Base-by-base conservation (phyloP, 2,329 filamentous ascomycete genomes). In the Penicillium italicum region DNA sequence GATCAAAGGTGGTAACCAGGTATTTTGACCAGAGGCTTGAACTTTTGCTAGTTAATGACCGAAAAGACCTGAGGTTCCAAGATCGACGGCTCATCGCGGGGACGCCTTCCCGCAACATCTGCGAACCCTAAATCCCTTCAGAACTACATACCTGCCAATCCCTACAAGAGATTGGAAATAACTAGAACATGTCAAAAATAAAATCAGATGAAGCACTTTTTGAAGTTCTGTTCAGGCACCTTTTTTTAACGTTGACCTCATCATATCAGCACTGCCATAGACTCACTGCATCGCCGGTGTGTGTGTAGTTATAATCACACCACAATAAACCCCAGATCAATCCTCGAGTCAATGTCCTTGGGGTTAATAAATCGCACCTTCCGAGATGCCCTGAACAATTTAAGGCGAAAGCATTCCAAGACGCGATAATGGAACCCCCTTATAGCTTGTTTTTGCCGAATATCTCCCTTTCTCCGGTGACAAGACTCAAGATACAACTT, bases 31-130 rank as follows among this genome's bases (percentile, higher is more conserved):
- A 20, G 12, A 34, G 24, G 16, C n/a, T 36, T 1, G 28, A 48
- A n/a, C 14, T 18, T 24, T 1, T 24, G 16, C 0, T 42, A 28
- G 26, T 12, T 38, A 46, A 28, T 45, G 36, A 36, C n/a, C 28
- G 38, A 50, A 36, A 34, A 41, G 16, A 11, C 16, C 24, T 48
- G 18, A 30, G 12, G n/a, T 31, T 44, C 26, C 4, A 20, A 42
- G 18, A 16, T 53, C 16, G 22, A 46, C 28, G 44, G 40, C 24
- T 44, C 33, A 26, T 48, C 22, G 18, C 31, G 48, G 51, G 16
- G 47, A 47, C 61, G 61, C 61, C 61, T 62, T 63, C 61, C 54
- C 48, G 51, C 53, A 22, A 63, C 61, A 63, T 62, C 31, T 50
- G 28, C 56, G 41, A 56, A 49, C 34, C 46, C 47, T 33, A 53